Percentiles rank a stretch among this genome's conserved stretches.
These are phyloP conservation scores for Thermoascus crustaceus DNA, from an alignment of 2,329 filamentous ascomycete genomes.

Conservation along the genomic window DNA sequence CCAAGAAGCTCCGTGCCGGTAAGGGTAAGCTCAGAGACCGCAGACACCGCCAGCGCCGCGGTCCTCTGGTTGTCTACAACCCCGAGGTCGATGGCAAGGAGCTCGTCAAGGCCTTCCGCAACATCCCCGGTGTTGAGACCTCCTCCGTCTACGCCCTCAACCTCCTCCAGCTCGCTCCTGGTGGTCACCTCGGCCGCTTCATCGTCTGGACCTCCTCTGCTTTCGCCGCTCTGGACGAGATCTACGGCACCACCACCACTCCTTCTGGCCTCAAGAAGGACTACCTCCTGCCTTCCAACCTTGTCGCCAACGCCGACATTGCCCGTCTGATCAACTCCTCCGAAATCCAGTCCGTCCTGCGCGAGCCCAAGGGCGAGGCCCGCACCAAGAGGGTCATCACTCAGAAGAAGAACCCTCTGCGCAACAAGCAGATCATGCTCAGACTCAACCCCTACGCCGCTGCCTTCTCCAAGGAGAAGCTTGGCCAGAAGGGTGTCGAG, in stretches of 20 bases:
- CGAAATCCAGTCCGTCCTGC: conserved; percentile 94
- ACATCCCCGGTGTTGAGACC: conserved; percentile 97
- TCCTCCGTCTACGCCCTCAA: conserved; percentile 88
- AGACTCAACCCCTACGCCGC: conserved; percentile 97
- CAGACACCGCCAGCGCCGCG: conserved; percentile 94
- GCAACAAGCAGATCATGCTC: conserved; percentile 97
- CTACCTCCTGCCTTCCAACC: conserved; percentile 89
- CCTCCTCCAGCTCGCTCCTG: conserved; percentile 97
- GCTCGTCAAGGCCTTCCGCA: conserved; percentile 91
- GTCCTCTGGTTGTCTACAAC: conserved; percentile 96
- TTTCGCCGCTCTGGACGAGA: conserved; percentile 90
- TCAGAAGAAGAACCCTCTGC: conserved; percentile 99
- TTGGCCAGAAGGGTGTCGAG: conserved; percentile 62
- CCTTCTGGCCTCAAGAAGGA: conserved; percentile 95
- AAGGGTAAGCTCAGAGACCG: conserved; percentile 98
- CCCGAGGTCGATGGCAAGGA: conserved; percentile 91
- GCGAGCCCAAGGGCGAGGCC: conserved; percentile 81
- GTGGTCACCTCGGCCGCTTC: conserved; percentile 98
- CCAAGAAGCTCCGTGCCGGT: conserved; percentile 93
- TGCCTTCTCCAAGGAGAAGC: conserved; percentile 77
- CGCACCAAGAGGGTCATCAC: conserved; percentile 82
- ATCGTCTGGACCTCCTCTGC: conserved; percentile 97
- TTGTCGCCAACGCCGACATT: conserved; percentile 90
- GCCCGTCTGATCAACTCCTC: conserved; percentile 98
- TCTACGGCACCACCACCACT: conserved; percentile 90